Base-by-base conservation (phyloP, 169 alveolate species). In the Plasmodium gallinaceum region DNA sequence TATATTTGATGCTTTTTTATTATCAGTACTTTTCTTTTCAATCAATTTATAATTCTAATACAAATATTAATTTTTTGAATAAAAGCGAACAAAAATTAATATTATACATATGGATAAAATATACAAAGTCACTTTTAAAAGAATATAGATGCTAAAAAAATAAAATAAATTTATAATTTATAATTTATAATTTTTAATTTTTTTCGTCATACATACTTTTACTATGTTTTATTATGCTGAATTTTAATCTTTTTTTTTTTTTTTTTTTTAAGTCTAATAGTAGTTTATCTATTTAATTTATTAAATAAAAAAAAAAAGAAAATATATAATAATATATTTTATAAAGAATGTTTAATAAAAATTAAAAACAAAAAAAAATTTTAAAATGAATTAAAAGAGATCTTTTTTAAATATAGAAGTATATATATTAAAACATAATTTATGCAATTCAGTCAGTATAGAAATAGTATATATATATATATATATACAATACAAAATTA, bases 11-110 rank as follows among this genome's bases (percentile, higher is more conserved):
- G 90, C 83, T 80, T 54, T 71, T 68, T 42, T 46, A 80, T 54
- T 80, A 80, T 43, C 90, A 80, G 52, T 66, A 51, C 12, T 68
- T 68, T 66, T 66, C 83, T 10, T 80, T 80, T 20, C 90, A 80
- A 32, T 65, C 85, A 12, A 46, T 80, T 66, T 39, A 32, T 10
- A 24, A 7, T 12, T 2, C 48, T 5, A 65, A 80, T 42, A 18
- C 45, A 60, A 24, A 37, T 26, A 75, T 18, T 16, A 68, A 48
- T 32, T 68, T 45, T 57, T 48, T 80, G 5, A 68, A 42, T 10
- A 14, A 58, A 61, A 52, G 42, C 3, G 90, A 80, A 20, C 90
- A 80, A 7, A 80, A 65, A 37, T 57, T 80, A 18, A 61, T 80
- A 37, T 16, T 48, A 14, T 80, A 80, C 8, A 18, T 68, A 37